Base-by-base conservation (phyloP, 2,329 filamentous ascomycete genomes). In the Teratosphaeria viscida region DNA sequence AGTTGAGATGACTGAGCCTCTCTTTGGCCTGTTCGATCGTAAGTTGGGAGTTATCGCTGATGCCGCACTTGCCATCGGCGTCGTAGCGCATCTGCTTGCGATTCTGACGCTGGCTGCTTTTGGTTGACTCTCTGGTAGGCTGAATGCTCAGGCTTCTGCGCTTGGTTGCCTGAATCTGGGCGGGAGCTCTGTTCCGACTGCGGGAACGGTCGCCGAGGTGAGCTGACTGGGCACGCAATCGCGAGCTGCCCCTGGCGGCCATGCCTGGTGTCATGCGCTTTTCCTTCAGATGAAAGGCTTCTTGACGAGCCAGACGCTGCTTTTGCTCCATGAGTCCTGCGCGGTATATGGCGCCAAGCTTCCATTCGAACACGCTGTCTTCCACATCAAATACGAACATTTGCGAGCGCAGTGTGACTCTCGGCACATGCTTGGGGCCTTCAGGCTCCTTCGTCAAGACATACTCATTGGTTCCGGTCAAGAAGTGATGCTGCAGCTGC, bases 331-430 rank as follows among this genome's bases (percentile, higher is more conserved):
- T 79, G 23, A 92, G 81, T 0, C 95, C 94, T 54, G 90, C 85
- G 35, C 92, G 86, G 72, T 97, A 99, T 57, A 99, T 99, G 70
- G 91, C 86, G 16, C 92, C 90, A 10, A 99, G 79, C 71, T 96
- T 97, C 89, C 92, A 99, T 72, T 99, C 94, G 68, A 99, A 99
- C 0, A 90, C 87, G 56, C 94, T 92, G 71, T 99, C 94, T 74
- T 99, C 94, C 39, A 99, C 80, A 70, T 97, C 92, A 61, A 99
- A 92, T 2, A 96, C 76, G 27, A 99, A 79, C 5, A 88, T 89
- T 67, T 89, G 88, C 58, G 87, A 88, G 57, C 91, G 85, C 10
- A 99, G 65, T 0, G 91, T 92, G 26, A 99, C 79, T 69, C 89
- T 92, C 1, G 94, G 94, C 0, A 99, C 85, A 54, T 84, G 79